Percentiles rank a stretch among this genome's conserved stretches.
Conservation (phyloP, 345 rosid species). For the Camelina neglecta region DNA sequence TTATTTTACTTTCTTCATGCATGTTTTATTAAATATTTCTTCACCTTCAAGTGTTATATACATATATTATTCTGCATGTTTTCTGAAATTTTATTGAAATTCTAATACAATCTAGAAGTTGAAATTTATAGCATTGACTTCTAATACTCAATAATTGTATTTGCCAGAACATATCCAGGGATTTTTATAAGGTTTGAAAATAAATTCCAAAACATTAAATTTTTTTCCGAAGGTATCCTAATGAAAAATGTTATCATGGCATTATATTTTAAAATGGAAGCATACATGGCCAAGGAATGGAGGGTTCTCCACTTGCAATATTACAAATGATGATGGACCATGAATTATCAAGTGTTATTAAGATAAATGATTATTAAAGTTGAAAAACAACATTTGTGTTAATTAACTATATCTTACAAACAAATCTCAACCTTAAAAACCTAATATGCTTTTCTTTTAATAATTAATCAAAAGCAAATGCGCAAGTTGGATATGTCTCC, state of each 20-base stretch:
- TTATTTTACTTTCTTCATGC: slow-evolving; percentile 20
- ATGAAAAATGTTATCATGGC: slow-evolving; percentile 34
- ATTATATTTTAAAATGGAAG: slow-evolving; percentile 13
- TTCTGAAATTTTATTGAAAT: slow-evolving; percentile 15
- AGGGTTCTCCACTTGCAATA: slow-evolving; percentile 46
- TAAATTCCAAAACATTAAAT: slow-evolving; percentile 1
- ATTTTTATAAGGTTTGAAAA: slow-evolving; percentile 38
- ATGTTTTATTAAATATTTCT: neutral
- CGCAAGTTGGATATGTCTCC: slow-evolving; percentile 48
- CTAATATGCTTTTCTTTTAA: slow-evolving; percentile 37
- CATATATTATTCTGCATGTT: slow-evolving; percentile 18
- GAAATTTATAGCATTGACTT: slow-evolving; percentile 31
- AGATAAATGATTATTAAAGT: slow-evolving; percentile 40
- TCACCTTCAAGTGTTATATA: neutral
- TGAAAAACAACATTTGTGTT: slow-evolving; percentile 31
- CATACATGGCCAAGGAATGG: slow-evolving; percentile 29
- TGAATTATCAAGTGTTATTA: slow-evolving; percentile 36
- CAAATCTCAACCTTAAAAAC: slow-evolving; percentile 44
- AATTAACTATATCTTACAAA: slow-evolving; percentile 27
- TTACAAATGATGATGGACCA: slow-evolving; percentile 43
- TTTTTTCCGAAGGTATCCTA: slow-evolving; percentile 15
- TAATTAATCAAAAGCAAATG: slow-evolving; percentile 38
- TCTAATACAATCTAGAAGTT: neutral
- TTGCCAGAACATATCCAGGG: slow-evolving; percentile 29
- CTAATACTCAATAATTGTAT: slow-evolving; percentile 25